A percentile compares a stretch with the other conserved stretches of the same genome.
These are phyloP conservation scores for Malania oleifera DNA, from an alignment of 164 flowering plant genomes.

Conservation along the genomic window DNA sequence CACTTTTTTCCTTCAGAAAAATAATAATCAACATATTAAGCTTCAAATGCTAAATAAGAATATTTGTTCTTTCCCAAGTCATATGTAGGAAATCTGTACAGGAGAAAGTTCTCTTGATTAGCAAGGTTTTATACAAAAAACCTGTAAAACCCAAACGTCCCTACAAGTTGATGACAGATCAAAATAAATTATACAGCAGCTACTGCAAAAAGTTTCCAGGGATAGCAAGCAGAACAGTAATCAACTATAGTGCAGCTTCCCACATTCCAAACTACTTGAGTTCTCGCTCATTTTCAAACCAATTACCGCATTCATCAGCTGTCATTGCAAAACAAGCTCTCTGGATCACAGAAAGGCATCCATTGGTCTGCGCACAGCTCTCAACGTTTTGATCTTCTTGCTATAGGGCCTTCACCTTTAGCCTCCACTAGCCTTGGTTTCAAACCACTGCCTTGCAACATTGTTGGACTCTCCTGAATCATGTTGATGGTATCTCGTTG, in stretches of 20 bases:
- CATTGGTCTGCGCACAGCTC: too few relatives aligned
- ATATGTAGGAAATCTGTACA: too few relatives aligned
- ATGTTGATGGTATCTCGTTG: conserved; percentile 32
- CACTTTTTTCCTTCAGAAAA: too few relatives aligned
- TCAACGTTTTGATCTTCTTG: conserved; percentile 46
- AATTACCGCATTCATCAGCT: not conserved
- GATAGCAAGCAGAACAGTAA: not conserved
- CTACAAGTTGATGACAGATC: too few relatives aligned
- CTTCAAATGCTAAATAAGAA: too few relatives aligned
- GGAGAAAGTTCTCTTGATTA: too few relatives aligned
- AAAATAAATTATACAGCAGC: conserved; percentile 13
- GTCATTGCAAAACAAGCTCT: not conserved
- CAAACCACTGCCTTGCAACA: conserved; percentile 28
- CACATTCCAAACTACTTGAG: conserved; percentile 1
- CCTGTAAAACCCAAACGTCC: too few relatives aligned
- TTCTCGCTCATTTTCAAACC: not conserved
- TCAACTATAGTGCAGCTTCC: not conserved
- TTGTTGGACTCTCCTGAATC: conserved; percentile 35
- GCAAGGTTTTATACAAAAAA: too few relatives aligned
- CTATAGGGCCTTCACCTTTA: conserved; percentile 28
- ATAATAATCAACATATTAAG: too few relatives aligned
- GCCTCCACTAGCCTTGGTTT: conserved; percentile 41
- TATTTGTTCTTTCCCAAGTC: too few relatives aligned
- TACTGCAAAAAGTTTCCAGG: conserved; percentile 4
- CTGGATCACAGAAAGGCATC: too few relatives aligned